Evolutionary conservation across 345 rosid genomes (phyloP), one percentile per base, ranked within the genome.

Genomic region (Acer campestre): DNA sequence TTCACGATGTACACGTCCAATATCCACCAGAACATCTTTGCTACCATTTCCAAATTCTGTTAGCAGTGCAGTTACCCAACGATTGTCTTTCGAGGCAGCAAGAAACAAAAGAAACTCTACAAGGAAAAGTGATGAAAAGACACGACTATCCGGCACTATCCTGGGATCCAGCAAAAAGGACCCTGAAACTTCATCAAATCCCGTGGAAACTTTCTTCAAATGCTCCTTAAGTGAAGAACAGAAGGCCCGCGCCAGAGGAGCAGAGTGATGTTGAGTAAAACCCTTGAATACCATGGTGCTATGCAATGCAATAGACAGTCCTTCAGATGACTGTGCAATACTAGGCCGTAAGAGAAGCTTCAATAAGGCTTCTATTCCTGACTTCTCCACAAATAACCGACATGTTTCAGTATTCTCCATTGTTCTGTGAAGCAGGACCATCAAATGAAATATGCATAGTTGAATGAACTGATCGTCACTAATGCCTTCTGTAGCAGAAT

Each of bases 211-310:
- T 82, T 90, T 90, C 82, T 76, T 91, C 82, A 95, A 75, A 73
- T 92, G 99, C 25, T 89, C 94, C 75, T 94, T 81, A 20, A 95
- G 96, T 65, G 94, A 88, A 66, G 85, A 81, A 80, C 98, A 95
- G 87, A 95, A 95, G 61, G 98, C 95, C 42, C 88, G 92, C 18
- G 98, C 96, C 64, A 95, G 89, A 82, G 98, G 85, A 84, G 92
- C 83, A 76, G 99, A 89, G 80, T 95, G 97, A 86, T 95, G 95
- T 78, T 91, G 98, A 18, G 96, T 92, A 81, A 95, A 93, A 79
- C 97, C 97, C 86, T 95, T 95, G 82, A 95, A 95, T 75, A 95
- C 99, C 92, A 92, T 92, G 74, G 98, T 90, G 90, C 98, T 93
- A 70, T 93, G 99, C 80, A 95, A 86, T 71, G 98, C 97, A 84